These are phyloP conservation scores for Collybiopsis luxurians DNA, from an alignment of 768 basidiomycete species.

Conservation along the genomic window DNA sequence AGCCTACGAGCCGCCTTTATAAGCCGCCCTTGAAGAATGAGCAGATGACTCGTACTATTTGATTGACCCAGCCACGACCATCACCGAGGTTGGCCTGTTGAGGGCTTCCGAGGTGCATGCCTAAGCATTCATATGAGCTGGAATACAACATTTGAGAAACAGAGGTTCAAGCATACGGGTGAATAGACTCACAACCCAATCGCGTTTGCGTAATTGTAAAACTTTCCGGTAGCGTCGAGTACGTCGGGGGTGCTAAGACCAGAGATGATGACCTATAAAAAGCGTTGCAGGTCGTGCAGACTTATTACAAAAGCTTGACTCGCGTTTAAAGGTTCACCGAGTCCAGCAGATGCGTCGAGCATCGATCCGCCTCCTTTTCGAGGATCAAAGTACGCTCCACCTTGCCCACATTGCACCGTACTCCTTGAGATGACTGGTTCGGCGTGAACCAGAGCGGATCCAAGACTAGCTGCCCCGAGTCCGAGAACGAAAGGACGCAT, in stretches of 20 bases:
- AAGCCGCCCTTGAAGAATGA: neutral
- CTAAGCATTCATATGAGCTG: slow-evolving; percentile 60
- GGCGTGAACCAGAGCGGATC: neutral
- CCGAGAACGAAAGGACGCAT: neutral
- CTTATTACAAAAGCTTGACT: slow-evolving; percentile 7
- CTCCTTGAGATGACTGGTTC: neutral
- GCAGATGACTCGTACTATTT: slow-evolving; percentile 18
- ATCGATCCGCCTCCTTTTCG: slow-evolving; percentile 36
- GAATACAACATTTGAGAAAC: too few relatives aligned
- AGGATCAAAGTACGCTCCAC: slow-evolving; percentile 32
- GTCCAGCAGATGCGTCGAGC: slow-evolving; percentile 36
- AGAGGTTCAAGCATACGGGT: neutral
- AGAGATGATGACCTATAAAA: slow-evolving; percentile 57
- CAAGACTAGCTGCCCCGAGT: neutral
- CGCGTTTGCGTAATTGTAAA: slow-evolving; percentile 50
- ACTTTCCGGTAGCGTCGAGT: slow-evolving; percentile 36
- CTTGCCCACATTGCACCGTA: neutral
- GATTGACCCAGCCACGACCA: slow-evolving; percentile 51
- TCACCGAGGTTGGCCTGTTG: slow-evolving; percentile 72
- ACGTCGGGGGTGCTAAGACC: slow-evolving; percentile 47
- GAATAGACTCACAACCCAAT: slow-evolving; percentile 46
- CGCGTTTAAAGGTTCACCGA: slow-evolving; percentile 51
- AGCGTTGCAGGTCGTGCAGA: slow-evolving; percentile 2
- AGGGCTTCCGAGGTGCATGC: slow-evolving; percentile 51
- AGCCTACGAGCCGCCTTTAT: slow-evolving; percentile 40